A percentile compares a stretch with the other conserved stretches of the same genome.
Evolutionary conservation across 192 early-diverging fungal genomes (phyloP).

Genomic region (Coemansia sp.): DNA sequence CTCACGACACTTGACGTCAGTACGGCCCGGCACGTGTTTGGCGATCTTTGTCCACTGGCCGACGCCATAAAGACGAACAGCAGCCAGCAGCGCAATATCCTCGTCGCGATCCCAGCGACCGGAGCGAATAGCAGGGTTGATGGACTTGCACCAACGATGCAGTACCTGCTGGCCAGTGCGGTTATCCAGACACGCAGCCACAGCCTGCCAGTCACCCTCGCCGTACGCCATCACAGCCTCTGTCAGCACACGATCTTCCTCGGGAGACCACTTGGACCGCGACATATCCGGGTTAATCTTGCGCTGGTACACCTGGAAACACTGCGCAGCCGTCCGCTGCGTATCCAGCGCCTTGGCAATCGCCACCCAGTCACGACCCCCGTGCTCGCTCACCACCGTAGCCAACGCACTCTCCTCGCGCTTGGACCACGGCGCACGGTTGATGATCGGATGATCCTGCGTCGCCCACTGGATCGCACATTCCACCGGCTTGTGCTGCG

Average conservation of each 20-base stretch:
- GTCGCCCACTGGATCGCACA: slow-evolving; percentile 79
- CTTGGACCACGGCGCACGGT: slow-evolving; percentile 66
- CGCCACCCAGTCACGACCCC: slow-evolving; percentile 63
- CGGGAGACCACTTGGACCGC: slow-evolving; percentile 64
- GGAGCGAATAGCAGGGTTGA: slow-evolving; percentile 67
- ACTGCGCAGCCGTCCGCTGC: slow-evolving; percentile 70
- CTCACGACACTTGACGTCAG: slow-evolving; percentile 78
- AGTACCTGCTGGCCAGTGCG: slow-evolving; percentile 72
- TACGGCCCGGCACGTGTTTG: slow-evolving; percentile 68
- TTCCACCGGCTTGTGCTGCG: slow-evolving; percentile 62
- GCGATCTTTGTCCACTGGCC: slow-evolving; percentile 72
- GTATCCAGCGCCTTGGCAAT: slow-evolving; percentile 65
- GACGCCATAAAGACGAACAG: slow-evolving; percentile 65
- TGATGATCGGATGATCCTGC: slow-evolving; percentile 77
- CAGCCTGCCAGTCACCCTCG: slow-evolving; percentile 71
- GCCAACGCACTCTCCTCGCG: slow-evolving; percentile 57
- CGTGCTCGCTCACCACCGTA: slow-evolving; percentile 48
- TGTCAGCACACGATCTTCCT: slow-evolving; percentile 63
- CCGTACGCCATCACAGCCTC: slow-evolving; percentile 69
- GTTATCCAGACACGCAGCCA: slow-evolving; percentile 64
- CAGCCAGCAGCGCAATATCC: slow-evolving; percentile 63
- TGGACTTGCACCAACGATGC: slow-evolving; percentile 69
- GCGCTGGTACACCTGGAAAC: slow-evolving; percentile 69
- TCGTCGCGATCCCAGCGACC: slow-evolving; percentile 69
- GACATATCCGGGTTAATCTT: slow-evolving; percentile 47